Percentiles rank a stretch among this genome's conserved stretches.
phyloP scores from a whole-genome alignment of 106 monocot species.

The Phalaenopsis equestris region DNA sequence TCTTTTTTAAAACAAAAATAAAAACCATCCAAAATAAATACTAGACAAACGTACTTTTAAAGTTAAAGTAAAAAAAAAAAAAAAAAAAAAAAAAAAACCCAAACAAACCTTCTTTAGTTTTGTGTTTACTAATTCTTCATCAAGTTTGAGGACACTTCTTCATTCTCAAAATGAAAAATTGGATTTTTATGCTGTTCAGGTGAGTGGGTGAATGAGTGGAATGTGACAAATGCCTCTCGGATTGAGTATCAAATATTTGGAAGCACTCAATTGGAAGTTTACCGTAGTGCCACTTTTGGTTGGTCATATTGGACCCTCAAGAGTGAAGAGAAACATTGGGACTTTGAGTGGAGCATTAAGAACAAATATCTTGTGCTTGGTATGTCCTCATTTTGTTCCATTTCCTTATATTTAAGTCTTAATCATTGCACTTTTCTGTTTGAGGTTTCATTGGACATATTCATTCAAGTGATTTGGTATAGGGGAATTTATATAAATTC shows the following conservation, averaged over 20 bases:
- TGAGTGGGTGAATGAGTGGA: constrained; percentile 84
- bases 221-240: constrained; percentile 45
- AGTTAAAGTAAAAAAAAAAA: too few species aligned
- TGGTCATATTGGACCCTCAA: constrained; percentile 82
- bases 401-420: neutral
- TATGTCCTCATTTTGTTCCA: constrained; percentile 11
- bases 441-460: neutral
- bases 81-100: too few species aligned
- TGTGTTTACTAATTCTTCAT: too few species aligned
- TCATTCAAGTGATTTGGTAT: neutral
- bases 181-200: constrained; percentile 31
- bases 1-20: too few species aligned
- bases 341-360: constrained; percentile 74
- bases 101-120: too few species aligned
- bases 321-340: constrained; percentile 51
- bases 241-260: constrained; percentile 69
- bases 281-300: constrained; percentile 58
- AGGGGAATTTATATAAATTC: neutral
- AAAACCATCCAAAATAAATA: too few species aligned
- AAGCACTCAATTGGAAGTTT: constrained; percentile 62
- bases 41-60: too few species aligned
- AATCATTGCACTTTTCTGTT: neutral
- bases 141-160: neutral
- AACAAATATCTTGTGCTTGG: constrained; percentile 47
- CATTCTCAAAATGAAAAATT: neutral